Evolutionary conservation across 1,139 yeast genomes (phyloP), one percentile per base, ranked within the genome.

Genomic region (Geotrichum restrictum): DNA sequence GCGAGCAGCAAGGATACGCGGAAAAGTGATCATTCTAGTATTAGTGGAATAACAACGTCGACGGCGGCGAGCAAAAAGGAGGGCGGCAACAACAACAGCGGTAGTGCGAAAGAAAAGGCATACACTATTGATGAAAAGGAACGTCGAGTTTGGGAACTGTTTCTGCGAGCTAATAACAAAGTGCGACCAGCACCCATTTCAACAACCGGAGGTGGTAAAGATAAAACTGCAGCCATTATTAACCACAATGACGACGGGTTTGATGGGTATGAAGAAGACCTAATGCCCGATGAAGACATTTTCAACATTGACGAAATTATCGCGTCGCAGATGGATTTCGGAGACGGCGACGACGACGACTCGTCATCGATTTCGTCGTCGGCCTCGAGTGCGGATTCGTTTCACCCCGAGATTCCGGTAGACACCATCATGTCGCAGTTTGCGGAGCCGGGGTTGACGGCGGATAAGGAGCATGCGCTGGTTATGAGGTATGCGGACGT

Each of bases 391-490:
- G 29, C 11, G 8, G 41, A 22, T 11, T 34, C 33, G n/a, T 44
- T 38, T 22, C 38, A 11, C 10, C 52, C 48, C 11, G 34, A 34
- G 3, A 31, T 43, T 7, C 41, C 51, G 10, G 38, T 51, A 13
- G 54, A 47, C 36, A n/a, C 13, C 14, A 51, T 51, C 33, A 51
- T 51, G 51, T 31, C 48, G 2, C 48, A 51, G 46, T 47, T 51
- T 16, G 41, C 47, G n/a, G 37, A 38, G n/a, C 51, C 54, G 1
- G 45, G 16, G 18, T 29, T 51, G 19, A 43, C 43, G 11, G 32
- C 32, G 1, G 44, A 47, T 11, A 24, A 32, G 11, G 51, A 51
- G 33, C 16, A 14, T 18, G 29, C 21, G 18, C 33, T 51, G 14
- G 47, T 51, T 6, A 22, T 6, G 5, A 42, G 32, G 16, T 51